A percentile compares a stretch with the other conserved stretches of the same genome.
These are phyloP conservation scores for Beauveria sp. DNA, from an alignment of 2,329 filamentous ascomycete genomes.

Conservation along the genomic window DNA sequence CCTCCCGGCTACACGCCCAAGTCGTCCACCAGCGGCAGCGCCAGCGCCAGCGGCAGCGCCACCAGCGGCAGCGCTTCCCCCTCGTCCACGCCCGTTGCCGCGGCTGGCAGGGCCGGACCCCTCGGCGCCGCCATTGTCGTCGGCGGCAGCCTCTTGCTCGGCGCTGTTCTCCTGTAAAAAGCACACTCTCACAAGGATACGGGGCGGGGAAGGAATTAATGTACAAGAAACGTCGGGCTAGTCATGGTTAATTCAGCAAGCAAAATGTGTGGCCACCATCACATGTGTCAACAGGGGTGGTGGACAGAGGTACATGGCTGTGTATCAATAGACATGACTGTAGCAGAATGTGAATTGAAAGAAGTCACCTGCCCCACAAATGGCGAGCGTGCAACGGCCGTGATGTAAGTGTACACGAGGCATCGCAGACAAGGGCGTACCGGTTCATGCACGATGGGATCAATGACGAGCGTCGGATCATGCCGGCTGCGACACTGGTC, in stretches of 20 bases:
- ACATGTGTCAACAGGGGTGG: background rate
- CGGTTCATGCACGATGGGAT: constrained; percentile 2
- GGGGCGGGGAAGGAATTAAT: background rate
- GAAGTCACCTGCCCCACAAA: background rate
- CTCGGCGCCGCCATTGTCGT: constrained; percentile 6
- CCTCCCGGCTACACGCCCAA: constrained; percentile 6
- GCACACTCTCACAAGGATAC: too few species aligned
- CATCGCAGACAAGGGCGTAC: background rate
- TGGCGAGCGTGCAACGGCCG: background rate
- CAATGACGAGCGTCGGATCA: background rate
- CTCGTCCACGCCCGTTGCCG: background rate
- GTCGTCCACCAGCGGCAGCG: background rate
- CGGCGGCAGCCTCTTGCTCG: constrained; percentile 13
- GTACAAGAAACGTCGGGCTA: background rate
- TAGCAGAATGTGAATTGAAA: background rate
- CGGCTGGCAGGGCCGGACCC: background rate
- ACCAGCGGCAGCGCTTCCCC: background rate
- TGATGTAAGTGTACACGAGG: background rate
- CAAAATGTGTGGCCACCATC: background rate
- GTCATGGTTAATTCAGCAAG: background rate
- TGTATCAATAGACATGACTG: constrained; percentile 5
- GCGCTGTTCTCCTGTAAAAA: constrained; percentile 10
- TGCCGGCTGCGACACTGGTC: background rate
- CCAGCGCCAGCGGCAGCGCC: background rate
- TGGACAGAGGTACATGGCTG: background rate